Percentiles rank a stretch among this genome's conserved stretches.
Conservation (phyloP, 352 stramenopile species). For the Phytophthora rubi region DNA sequence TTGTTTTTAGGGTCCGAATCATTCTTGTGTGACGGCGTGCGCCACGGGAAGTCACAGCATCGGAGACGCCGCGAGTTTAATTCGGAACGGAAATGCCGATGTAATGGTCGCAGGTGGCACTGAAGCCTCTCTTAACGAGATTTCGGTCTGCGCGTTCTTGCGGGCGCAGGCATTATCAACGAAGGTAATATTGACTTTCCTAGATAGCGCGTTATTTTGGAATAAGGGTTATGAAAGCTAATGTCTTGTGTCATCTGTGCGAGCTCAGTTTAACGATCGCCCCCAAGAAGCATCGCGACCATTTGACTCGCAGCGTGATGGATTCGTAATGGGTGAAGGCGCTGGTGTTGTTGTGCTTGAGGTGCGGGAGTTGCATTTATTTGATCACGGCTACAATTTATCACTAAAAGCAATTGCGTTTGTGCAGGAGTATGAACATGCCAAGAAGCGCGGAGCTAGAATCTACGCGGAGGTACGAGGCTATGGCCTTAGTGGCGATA, state of each 20-base stretch:
- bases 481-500: constrained; percentile 96
- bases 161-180: constrained; percentile 95
- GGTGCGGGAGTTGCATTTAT: constrained; percentile 14
- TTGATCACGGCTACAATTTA: neutral
- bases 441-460: constrained; percentile 89
- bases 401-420: neutral
- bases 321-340: constrained; percentile 97
- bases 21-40: constrained; percentile 96
- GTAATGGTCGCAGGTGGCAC: constrained; percentile 97
- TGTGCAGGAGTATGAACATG: constrained; percentile 89
- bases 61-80: constrained; percentile 93
- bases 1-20: constrained; percentile 92
- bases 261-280: constrained; percentile 92
- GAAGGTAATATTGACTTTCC: constrained; percentile 48
- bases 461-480: constrained; percentile 96
- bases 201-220: neutral
- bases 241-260: neutral
- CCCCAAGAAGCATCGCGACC: constrained; percentile 91
- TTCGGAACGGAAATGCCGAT: constrained; percentile 89
- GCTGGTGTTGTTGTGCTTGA: constrained; percentile 74
- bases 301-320: constrained; percentile 95
- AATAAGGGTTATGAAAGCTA: neutral
- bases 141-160: constrained; percentile 95
- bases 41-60: constrained; percentile 97
- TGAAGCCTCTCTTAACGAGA: constrained; percentile 94